phyloP scores from a whole-genome alignment of 1,139 yeast genomes.

The Geotrichum histeridarum region DNA sequence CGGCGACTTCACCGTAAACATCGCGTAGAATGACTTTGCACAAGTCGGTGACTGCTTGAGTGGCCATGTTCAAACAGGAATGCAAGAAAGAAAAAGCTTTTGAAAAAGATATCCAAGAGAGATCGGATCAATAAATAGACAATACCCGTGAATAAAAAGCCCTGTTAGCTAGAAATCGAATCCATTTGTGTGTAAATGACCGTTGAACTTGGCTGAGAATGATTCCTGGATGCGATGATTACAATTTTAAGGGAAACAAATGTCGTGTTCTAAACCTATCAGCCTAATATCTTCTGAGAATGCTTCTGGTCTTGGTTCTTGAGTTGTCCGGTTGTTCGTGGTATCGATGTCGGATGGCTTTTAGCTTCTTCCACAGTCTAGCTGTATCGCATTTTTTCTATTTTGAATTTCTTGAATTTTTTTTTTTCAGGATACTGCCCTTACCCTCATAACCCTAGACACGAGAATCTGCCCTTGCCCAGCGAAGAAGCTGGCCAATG shows the following conservation, averaged over 20 bases:
- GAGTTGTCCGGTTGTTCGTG: too few relatives aligned
- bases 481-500: neutral
- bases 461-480: neutral
- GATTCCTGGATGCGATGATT: neutral
- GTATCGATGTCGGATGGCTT: too few relatives aligned
- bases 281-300: too few relatives aligned
- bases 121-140: neutral
- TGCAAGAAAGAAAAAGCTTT: conserved; percentile 1
- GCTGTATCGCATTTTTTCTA: too few relatives aligned
- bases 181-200: conserved; percentile 6
- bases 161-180: conserved; percentile 4
- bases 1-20: conserved; percentile 39
- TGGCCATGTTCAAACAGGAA: conserved; percentile 26
- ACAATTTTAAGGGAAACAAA: too few relatives aligned
- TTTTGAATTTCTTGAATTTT: neutral
- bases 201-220: neutral
- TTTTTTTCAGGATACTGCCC: neutral
- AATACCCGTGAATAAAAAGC: neutral
- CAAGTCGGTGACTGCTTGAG: conserved; percentile 36
- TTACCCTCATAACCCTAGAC: neutral
- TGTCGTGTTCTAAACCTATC: too few relatives aligned
- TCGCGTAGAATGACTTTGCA: conserved; percentile 35
- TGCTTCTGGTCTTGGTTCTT: too few relatives aligned
- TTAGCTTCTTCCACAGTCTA: too few relatives aligned
- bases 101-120: neutral